A percentile compares a stretch with the other conserved stretches of the same genome.
Conservation (phyloP, 2,329 filamentous ascomycete genomes). For the Colletotrichum godetiae region DNA sequence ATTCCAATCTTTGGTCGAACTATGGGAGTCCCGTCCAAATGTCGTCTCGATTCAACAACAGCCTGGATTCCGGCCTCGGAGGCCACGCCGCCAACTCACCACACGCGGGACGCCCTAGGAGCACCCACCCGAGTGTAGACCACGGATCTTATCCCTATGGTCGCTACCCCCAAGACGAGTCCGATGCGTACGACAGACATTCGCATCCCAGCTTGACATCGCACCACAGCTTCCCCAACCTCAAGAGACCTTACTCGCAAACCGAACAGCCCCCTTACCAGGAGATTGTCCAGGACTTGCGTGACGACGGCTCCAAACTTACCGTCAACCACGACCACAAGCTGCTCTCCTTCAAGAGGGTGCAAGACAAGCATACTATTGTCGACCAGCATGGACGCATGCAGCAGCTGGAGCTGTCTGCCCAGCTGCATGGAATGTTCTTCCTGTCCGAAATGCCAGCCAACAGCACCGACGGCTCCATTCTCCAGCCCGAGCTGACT, state of each 20-base stretch:
- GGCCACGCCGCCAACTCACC: conserved; percentile 58
- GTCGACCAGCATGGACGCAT: conserved; percentile 69
- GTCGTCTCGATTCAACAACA: conserved; percentile 61
- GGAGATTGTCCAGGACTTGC: conserved; percentile 70
- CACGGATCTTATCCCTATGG: conserved; percentile 63
- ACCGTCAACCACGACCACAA: conserved; percentile 71
- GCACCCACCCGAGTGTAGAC: conserved; percentile 61
- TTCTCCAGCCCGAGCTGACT: conserved; percentile 83
- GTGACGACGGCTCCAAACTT: conserved; percentile 68
- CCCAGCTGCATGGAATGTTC: conserved; percentile 90
- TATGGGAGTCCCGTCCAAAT: conserved; percentile 67
- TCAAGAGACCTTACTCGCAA: conserved; percentile 69
- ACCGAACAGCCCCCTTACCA: conserved; percentile 66
- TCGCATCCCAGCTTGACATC: conserved; percentile 58
- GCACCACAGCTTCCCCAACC: conserved; percentile 64
- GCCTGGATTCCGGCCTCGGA: conserved; percentile 61
- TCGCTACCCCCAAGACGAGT: conserved; percentile 66
- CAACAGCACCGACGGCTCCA: conserved; percentile 65
- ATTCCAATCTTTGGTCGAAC: conserved; percentile 68
- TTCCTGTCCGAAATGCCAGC: conserved; percentile 85
- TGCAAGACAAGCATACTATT: conserved; percentile 69
- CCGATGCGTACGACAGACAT: conserved; percentile 65
- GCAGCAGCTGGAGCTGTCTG: conserved; percentile 71
- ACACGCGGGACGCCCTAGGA: conserved; percentile 62
- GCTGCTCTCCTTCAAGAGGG: conserved; percentile 67